Percentiles rank a stretch among this genome's conserved stretches.
Conservation (phyloP, 164 flowering plant genomes). For the Piper longum region DNA sequence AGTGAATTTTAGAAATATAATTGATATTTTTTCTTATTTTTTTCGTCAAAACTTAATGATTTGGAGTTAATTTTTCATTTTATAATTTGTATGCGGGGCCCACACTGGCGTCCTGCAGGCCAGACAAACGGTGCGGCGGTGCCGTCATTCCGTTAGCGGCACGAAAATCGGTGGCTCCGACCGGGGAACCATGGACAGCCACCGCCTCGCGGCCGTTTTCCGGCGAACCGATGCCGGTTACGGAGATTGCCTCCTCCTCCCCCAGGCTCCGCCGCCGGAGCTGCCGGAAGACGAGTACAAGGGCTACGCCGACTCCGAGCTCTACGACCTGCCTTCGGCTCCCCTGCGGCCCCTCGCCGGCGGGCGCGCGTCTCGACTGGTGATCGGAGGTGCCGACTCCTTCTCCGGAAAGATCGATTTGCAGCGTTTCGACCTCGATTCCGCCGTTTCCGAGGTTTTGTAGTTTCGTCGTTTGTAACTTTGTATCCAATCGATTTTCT, state of each 20-base stretch:
- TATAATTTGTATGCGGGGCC: too few relatives aligned
- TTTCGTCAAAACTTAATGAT: too few relatives aligned
- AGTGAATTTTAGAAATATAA: too few relatives aligned
- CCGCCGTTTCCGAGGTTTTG: conserved; percentile 42
- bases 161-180: background rate
- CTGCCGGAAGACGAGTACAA: conserved; percentile 62
- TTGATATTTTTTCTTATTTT: too few relatives aligned
- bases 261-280: conserved; percentile 53
- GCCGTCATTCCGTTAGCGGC: background rate
- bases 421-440: conserved; percentile 35
- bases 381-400: conserved; percentile 27
- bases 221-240: conserved; percentile 26
- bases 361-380: conserved; percentile 7
- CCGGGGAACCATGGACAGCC: conserved; percentile 20
- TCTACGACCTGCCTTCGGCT: conserved; percentile 80
- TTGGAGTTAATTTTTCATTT: too few relatives aligned
- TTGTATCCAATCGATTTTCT: background rate
- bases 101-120: too few relatives aligned
- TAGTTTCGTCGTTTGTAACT: background rate
- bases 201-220: conserved; percentile 53
- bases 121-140: too few relatives aligned
- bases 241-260: conserved; percentile 37
- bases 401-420: conserved; percentile 22
- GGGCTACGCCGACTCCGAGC: conserved; percentile 64
- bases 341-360: conserved; percentile 19